Conservation (phyloP, 2,329 filamentous ascomycete genomes). For the Neofusicoccum cordaticola region DNA sequence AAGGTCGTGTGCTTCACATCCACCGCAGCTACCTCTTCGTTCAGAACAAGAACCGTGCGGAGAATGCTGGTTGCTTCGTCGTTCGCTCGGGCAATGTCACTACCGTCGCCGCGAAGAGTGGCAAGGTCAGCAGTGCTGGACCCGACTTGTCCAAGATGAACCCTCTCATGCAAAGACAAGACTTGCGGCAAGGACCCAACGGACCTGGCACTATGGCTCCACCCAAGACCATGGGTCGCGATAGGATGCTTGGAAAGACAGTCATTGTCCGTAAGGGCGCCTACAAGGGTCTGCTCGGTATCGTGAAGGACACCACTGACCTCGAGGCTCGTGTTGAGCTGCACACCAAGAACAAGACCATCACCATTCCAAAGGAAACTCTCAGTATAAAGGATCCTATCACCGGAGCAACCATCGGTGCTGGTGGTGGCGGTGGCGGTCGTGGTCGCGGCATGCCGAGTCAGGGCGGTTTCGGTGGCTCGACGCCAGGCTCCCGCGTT, state of each 20-base stretch:
- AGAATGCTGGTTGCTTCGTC: conserved; percentile 89
- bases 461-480: conserved; percentile 27
- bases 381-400: conserved; percentile 79
- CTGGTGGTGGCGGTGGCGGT: conserved; percentile 50
- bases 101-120: conserved; percentile 92
- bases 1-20: conserved; percentile 89
- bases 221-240: conserved; percentile 70
- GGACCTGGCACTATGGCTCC: conserved; percentile 57
- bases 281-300: conserved; percentile 89
- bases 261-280: conserved; percentile 83
- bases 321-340: conserved; percentile 84
- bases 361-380: conserved; percentile 77
- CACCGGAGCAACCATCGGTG: conserved; percentile 75
- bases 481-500: conserved; percentile 34
- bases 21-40: conserved; percentile 90
- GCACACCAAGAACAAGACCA: conserved; percentile 89
- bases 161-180: conserved; percentile 75
- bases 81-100: conserved; percentile 80
- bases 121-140: conserved; percentile 66
- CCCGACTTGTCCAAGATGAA: conserved; percentile 91
- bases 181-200: conserved; percentile 37
- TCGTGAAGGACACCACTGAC: conserved; percentile 92
- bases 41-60: conserved; percentile 76
- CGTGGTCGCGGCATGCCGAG: conserved; percentile 32
- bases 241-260: conserved; percentile 84